phyloP scores from a whole-genome alignment of 2,329 filamentous ascomycete genomes.

The Colletotrichum acutatum region DNA sequence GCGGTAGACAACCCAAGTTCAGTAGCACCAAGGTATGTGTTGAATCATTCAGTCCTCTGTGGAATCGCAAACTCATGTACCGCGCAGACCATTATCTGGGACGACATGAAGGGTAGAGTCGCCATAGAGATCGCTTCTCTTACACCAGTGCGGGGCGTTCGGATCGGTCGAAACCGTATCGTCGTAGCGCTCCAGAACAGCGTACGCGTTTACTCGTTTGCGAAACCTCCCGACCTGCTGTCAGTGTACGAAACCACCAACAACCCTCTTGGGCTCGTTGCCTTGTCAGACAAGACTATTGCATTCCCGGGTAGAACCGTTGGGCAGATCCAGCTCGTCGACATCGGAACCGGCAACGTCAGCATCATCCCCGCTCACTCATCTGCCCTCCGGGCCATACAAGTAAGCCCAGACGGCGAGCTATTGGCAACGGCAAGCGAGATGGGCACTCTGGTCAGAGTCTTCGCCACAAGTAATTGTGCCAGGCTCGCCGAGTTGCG shows the following conservation, averaged over 20 bases:
- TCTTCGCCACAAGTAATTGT: constrained; percentile 84
- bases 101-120: constrained; percentile 79
- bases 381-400: constrained; percentile 80
- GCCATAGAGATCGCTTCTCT: constrained; percentile 84
- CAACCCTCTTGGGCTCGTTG: constrained; percentile 86
- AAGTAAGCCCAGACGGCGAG: constrained; percentile 82
- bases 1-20: constrained; percentile 86
- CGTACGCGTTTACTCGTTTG: constrained; percentile 83
- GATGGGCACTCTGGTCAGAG: constrained; percentile 86
- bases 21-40: constrained; percentile 80
- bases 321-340: constrained; percentile 90
- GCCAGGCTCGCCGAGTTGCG: constrained; percentile 86
- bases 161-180: constrained; percentile 77
- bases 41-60: neutral
- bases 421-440: constrained; percentile 91
- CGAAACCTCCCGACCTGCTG: constrained; percentile 75
- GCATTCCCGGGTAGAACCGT: constrained; percentile 88
- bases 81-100: constrained; percentile 84
- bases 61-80: constrained; percentile 4
- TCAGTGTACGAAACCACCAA: constrained; percentile 86
- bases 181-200: constrained; percentile 85
- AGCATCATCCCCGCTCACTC: constrained; percentile 95
- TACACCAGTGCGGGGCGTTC: constrained; percentile 81
- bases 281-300: constrained; percentile 75
- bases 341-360: constrained; percentile 81